Conservation (phyloP, 257 asterid species). For the Ballota nigra region DNA sequence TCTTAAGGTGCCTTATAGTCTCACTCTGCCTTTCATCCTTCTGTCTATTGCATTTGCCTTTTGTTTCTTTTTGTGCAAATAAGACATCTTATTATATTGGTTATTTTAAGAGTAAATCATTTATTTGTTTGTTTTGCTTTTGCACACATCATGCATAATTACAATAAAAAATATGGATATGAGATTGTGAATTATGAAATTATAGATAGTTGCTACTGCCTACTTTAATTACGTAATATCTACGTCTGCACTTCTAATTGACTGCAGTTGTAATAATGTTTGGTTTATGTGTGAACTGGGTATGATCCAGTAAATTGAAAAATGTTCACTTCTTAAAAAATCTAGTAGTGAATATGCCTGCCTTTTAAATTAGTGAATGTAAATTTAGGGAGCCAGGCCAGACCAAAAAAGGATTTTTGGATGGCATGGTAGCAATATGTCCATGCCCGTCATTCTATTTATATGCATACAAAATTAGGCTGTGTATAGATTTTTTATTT, state of each 20-base stretch:
- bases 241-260: background rate
- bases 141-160: background rate
- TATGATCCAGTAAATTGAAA: background rate
- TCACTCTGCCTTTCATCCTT: background rate
- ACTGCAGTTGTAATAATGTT: background rate
- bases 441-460: constrained; percentile 12
- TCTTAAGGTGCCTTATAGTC: constrained; percentile 57
- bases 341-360: background rate
- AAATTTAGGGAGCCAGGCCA: background rate
- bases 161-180: background rate
- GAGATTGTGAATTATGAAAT: background rate
- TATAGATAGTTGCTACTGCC: background rate
- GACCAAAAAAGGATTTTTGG: background rate
- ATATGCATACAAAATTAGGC: background rate
- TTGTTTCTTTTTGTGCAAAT: background rate
- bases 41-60: background rate
- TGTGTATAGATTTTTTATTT: no score
- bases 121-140: background rate
- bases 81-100: background rate
- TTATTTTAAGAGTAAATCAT: no score
- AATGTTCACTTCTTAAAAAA: background rate
- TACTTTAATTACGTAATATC: background rate
- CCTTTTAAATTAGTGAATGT: background rate
- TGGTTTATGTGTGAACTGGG: constrained; percentile 5
- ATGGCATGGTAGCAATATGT: background rate